Evolutionary conservation across 176 grass and related monocot species (phyloP).

Genomic region (Oryza longistaminata): DNA sequence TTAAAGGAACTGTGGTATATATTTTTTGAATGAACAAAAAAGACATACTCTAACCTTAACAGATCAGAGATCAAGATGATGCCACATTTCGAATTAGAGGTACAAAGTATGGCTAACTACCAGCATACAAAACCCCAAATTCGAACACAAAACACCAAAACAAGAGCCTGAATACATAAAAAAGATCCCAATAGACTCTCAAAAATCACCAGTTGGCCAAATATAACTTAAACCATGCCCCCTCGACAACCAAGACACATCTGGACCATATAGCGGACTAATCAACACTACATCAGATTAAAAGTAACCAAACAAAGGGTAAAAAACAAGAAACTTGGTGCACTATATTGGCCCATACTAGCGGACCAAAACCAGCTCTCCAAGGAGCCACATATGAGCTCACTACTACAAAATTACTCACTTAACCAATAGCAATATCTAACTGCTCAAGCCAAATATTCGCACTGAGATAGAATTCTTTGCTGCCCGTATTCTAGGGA

Average conservation of each 20-base stretch:
- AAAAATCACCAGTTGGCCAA: not conserved
- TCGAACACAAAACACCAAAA: not conserved
- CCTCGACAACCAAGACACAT: not conserved
- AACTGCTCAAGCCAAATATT: slow-evolving; percentile 5
- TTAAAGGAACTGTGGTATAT: not conserved
- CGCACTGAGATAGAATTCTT: not conserved
- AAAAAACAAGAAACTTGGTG: not conserved
- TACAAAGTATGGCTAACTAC: not conserved
- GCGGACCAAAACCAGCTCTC: not conserved
- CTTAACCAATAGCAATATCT: not conserved
- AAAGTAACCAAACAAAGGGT: not conserved
- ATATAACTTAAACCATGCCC: not conserved
- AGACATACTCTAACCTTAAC: not conserved
- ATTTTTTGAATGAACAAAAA: slow-evolving; percentile 8
- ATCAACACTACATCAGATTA: too few species aligned
- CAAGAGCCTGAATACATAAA: not conserved
- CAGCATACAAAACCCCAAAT: not conserved
- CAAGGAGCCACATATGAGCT: not conserved
- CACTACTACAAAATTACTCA: not conserved
- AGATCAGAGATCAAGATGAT: slow-evolving; percentile 17
- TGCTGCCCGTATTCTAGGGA: not conserved
- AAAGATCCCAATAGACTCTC: not conserved
- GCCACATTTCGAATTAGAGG: not conserved
- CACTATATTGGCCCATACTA: not conserved
- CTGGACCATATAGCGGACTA: too few species aligned